Percentiles rank a stretch among this genome's conserved stretches.
These are phyloP conservation scores for Trematosphaeria pertusa DNA, from an alignment of 2,329 filamentous ascomycete genomes.

Conservation along the genomic window DNA sequence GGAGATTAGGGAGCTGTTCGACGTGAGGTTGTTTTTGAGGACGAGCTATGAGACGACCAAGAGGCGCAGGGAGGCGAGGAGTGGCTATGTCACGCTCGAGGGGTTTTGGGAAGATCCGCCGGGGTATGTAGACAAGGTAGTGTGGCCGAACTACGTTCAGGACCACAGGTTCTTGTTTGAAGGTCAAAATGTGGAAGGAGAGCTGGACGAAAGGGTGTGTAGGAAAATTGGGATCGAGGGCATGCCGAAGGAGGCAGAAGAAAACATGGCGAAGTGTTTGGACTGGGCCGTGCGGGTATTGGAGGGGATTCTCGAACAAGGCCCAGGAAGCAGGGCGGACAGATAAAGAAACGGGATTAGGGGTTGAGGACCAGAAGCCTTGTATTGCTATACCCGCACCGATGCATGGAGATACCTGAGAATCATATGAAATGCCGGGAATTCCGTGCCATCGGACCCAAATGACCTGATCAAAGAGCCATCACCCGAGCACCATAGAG, in stretches of 20 bases:
- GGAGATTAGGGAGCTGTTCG: conserved; percentile 65
- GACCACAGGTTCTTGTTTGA: conserved; percentile 84
- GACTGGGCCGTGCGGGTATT: conserved; percentile 39
- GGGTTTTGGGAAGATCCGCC: conserved; percentile 97
- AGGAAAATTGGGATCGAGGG: conserved; percentile 32
- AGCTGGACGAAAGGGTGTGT: conserved; percentile 55
- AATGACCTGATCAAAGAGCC: conserved; percentile 15
- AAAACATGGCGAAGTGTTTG: conserved; percentile 41
- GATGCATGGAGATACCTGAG: neutral
- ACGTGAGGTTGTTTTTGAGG: conserved; percentile 79
- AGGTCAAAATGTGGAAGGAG: conserved; percentile 68
- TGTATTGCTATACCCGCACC: conserved; percentile 13
- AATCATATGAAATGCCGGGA: conserved; percentile 8
- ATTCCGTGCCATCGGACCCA: conserved; percentile 15
- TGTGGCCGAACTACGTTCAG: conserved; percentile 92
- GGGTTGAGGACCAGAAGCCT: neutral
- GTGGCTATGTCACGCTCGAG: conserved; percentile 78
- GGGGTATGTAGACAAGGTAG: conserved; percentile 90
- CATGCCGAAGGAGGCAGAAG: conserved; percentile 50
- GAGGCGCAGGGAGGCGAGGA: conserved; percentile 69
- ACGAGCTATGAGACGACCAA: conserved; percentile 69
- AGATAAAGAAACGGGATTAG: neutral
- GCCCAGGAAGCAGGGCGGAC: no score
- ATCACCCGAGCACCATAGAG: no score
- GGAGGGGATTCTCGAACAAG: conserved; percentile 27